phyloP scores from a whole-genome alignment of 148 eudicot genomes.

The Polygonum aviculare region DNA sequence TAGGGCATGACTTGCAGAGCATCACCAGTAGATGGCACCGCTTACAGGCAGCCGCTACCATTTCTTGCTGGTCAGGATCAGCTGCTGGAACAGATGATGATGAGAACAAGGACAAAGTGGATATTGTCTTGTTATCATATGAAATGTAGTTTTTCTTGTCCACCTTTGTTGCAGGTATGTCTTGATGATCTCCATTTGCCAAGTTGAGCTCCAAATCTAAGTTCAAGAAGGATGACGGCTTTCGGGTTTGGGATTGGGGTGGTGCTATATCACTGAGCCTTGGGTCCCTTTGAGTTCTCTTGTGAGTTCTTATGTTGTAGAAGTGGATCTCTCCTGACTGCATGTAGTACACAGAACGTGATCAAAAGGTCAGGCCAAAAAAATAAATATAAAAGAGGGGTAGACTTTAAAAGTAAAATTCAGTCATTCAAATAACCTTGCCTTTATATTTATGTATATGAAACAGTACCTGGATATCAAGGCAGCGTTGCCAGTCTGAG shows the following conservation, averaged over 20 bases:
- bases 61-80: constrained; percentile 20
- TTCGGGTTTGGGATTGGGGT: constrained; percentile 9
- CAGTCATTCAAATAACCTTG: background rate
- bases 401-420: background rate
- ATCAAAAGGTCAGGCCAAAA: background rate
- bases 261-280: constrained; percentile 14
- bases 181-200: constrained; percentile 23
- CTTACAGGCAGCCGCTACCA: constrained; percentile 49
- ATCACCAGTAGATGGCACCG: constrained; percentile 59
- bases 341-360: background rate
- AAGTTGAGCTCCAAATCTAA: constrained; percentile 53
- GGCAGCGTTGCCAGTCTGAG: constrained; percentile 10
- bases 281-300: constrained; percentile 39
- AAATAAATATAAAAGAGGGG: too few relatives aligned
- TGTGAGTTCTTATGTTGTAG: constrained; percentile 42
- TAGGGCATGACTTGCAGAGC: constrained; percentile 49
- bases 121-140: background rate
- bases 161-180: background rate
- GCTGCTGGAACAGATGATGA: background rate
- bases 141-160: background rate
- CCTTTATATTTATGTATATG: background rate
- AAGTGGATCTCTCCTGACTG: constrained; percentile 16
- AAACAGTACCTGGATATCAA: constrained; percentile 8
- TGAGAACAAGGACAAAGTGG: constrained; percentile 23
- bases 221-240: constrained; percentile 25